Evolutionary conservation across 1,139 yeast genomes (phyloP), one percentile per base, ranked within the genome.

Genomic region (Suhomyces choctaworum): DNA sequence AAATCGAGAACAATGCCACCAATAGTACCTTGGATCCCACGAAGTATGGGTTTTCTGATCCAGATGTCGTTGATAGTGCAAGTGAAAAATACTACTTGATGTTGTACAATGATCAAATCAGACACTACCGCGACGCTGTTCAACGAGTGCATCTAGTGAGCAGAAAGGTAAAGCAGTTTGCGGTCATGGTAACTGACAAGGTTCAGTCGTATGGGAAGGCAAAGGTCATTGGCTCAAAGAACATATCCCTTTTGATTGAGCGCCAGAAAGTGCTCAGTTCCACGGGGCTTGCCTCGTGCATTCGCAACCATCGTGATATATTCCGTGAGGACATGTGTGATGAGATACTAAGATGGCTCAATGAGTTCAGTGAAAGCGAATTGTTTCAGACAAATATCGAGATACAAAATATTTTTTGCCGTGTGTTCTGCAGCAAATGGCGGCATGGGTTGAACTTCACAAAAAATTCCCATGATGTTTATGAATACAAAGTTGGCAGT

Each of bases 311-410:
- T 11, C 64, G 90, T 41, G 96, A 87, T 51, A 64, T 76, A 7
- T 83, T 85, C 52, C 66, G 95, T 36, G 96, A 88, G 54, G 92
- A 85, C 39, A 80, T 85, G 88, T 81, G 85, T 45, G 81, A 77
- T 35, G 88, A 82, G 41, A 77, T 87, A 15, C 54, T 86, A 7
- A 51, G 58, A 14, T 85, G 95, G 90, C 54, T 87, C 3, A 61
- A 65, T 23, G 84, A 78, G 29, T 57, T 88, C 29, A 67, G 84
- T 0, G 73, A 69, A 37, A 72, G 83, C 22, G 74, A 77, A 28
- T 50, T 84, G 16, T 71, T 73, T 41, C 77, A 76, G 14, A 70
- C 73, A 29, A 74, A 75, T 44, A 59, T 63, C 27, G 49, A 66
- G 1, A 59, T 76, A 1, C 69, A 83, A 37, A 71, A 78, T 32